These are phyloP conservation scores for Flaveria floridana DNA, from an alignment of 140 eudicot genomes.

Conservation along the genomic window DNA sequence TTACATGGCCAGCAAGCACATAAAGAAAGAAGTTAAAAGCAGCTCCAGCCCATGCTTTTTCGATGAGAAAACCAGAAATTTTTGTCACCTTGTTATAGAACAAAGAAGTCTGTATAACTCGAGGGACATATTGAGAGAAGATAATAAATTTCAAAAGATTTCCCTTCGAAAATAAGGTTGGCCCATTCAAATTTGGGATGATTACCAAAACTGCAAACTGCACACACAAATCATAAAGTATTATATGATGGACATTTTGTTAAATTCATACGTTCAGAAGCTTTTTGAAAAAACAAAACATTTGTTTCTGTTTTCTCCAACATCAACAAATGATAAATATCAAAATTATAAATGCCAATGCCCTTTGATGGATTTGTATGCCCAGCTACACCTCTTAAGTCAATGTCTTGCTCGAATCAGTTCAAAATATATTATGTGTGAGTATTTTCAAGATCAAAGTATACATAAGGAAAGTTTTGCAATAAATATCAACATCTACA, in stretches of 20 bases:
- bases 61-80: slow-evolving; percentile 52
- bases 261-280: neutral
- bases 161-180: slow-evolving; percentile 17
- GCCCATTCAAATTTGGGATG: slow-evolving; percentile 33
- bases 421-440: neutral
- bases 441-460: neutral
- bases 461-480: neutral
- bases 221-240: slow-evolving; percentile 3
- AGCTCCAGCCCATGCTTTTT: slow-evolving; percentile 80
- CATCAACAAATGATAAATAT: neutral
- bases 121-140: slow-evolving; percentile 39
- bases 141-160: slow-evolving; percentile 39
- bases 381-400: neutral
- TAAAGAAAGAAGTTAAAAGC: slow-evolving; percentile 64
- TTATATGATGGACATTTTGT: neutral
- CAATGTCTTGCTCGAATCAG: neutral
- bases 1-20: slow-evolving; percentile 80
- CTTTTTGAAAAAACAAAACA: neutral
- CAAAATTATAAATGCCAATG: neutral
- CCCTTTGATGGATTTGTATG: slow-evolving; percentile 17
- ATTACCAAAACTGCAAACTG: slow-evolving; percentile 42
- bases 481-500: neutral
- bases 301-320: neutral
- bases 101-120: slow-evolving; percentile 38
- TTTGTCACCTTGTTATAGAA: slow-evolving; percentile 48